Evolutionary conservation across 352 stramenopile species (phyloP).

Genomic region (Pythium coloratum): DNA sequence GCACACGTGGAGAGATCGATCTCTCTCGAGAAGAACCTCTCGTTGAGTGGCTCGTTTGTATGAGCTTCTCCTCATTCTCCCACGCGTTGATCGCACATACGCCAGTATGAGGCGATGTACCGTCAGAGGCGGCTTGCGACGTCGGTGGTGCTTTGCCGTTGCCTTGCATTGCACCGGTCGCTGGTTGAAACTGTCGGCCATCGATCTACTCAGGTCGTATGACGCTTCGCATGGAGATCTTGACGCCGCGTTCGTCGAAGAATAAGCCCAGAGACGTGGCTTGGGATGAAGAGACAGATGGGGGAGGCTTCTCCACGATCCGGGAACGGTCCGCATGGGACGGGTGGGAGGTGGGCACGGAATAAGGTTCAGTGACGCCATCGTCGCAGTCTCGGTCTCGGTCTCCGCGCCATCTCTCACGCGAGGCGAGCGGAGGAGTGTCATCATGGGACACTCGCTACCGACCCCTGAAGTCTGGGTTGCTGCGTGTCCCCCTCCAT

Average conservation of each 20-base stretch:
- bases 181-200: neutral
- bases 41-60: neutral
- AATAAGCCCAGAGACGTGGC: neutral
- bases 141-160: no score
- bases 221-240: neutral
- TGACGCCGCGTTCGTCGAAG: neutral
- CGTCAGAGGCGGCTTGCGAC: no score
- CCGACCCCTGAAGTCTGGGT: no score
- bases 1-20: no score
- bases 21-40: neutral
- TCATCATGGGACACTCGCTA: neutral
- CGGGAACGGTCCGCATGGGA: conserved; percentile 23
- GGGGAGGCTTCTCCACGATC: conserved; percentile 16
- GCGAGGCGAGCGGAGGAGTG: neutral
- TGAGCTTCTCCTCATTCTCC: neutral
- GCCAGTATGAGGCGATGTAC: neutral
- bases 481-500: neutral
- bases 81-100: neutral
- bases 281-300: neutral
- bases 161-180: no score
- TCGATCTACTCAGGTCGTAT: neutral
- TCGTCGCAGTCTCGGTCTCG: neutral
- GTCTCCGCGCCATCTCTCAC: neutral
- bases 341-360: neutral
- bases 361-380: conserved; percentile 2